Evolutionary conservation across 805 yeast genomes (phyloP), one percentile per base, ranked within the genome.

Genomic region (Tetrapisispora taiwanensis): DNA sequence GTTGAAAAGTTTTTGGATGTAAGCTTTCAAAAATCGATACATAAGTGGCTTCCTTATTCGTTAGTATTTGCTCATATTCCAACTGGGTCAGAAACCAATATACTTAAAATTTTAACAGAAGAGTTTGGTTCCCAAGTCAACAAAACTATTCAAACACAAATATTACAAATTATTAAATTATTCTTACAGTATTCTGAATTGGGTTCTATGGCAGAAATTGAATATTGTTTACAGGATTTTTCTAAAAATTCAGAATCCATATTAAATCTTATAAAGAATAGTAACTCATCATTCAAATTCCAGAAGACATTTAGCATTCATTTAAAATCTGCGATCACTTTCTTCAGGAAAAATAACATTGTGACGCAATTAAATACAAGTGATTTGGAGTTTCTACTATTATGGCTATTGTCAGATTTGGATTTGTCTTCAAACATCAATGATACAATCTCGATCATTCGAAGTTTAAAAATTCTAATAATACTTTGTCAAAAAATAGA

Each of bases 331-430:
- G 52, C 52, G 12, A 1, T 52, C 4, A 32, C 34, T 24, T 27
- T 54, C 12, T 9, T 59, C 3, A 42, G 37, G 2, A 35, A 41
- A 2, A 15, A 9, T 35, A 36, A 20, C 30, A 39, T 40, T 19
- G 19, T 20, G 13, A 33, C 3, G 38, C 36, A 9, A 8, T 34
- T 8, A 10, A 31, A 30, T 45, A 15, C 30, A 24, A 39, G 46
- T 8, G 52, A 53, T 17, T 35, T 48, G 12, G 41, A 42, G 8
- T 43, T 53, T 35, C 22, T 58, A 6, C 36, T 54, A 6, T 30
- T 46, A 7, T 55, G 56, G 51, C 39, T 53, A 15, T 30, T 56
- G 9, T 40, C 47, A 8, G 61, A 59, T 18, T 43, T 59, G 9
- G 53, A 50, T 27, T 19, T 30, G 1, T 33, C 52, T 2, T 31